Evolutionary conservation across 2,329 filamentous ascomycete genomes (phyloP), one percentile per base, ranked within the genome.

Genomic region (Fusarium irregulare): DNA sequence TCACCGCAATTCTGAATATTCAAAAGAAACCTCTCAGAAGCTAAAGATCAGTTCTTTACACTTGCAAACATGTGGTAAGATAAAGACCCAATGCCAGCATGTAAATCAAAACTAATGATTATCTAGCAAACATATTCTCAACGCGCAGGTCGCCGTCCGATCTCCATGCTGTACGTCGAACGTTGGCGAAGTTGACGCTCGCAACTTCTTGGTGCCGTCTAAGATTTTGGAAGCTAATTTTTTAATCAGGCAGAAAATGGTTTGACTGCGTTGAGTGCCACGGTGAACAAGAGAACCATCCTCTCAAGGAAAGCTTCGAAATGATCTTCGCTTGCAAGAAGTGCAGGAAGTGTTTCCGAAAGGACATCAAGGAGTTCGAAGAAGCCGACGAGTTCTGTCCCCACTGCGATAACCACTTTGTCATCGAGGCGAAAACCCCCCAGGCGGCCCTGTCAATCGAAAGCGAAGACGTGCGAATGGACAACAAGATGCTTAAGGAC

Each of bases 271-370:
- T 93, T 71, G 92, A 98, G 80, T 99, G 96, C 83, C 96, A 99
- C 83, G 83, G 84, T 56, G 96, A 99, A 80, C 85, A 89, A 66
- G 92, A 97, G 80, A 82, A 85, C 66, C 96, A 98, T 80, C 82
- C 87, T 40, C 89, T 99, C 23, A 82, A 88, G 56, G 92, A 97
- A 82, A 86, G 85, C 70, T 86, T 91, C 74, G 96, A 99, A 78
- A 97, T 99, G 93, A 88, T 85, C 40, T 98, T 99, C 77, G 93
- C 93, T 55, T 99, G 96, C 88, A 99, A 99, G 77, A 99, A 99
- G 84, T 99, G 96, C 89, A 94, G 92, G 75, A 99, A 99, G 83
- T 94, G 91, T 81, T 99, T 99, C 85, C 92, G 96, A 73, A 99
- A 98, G 80, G 93, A 99, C 76, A 92, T 92, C 47, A 84, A 89